A percentile compares a stretch with the other conserved stretches of the same genome.
Conservation (phyloP, 2,329 filamentous ascomycete species). For the Pseudocercospora musae region DNA sequence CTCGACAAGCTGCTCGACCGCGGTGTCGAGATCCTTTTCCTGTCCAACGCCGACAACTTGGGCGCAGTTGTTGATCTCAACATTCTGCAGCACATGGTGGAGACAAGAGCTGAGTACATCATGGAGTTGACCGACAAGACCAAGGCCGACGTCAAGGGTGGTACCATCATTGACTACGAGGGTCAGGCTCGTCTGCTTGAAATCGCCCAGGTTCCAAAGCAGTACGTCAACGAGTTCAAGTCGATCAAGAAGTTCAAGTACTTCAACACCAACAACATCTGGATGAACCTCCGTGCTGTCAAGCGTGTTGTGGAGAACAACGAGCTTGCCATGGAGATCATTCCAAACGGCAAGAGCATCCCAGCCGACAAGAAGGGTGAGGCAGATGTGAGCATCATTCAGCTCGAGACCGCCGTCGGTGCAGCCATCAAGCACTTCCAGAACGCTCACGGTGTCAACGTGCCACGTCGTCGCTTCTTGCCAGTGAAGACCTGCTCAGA, state of each 20-base stretch:
- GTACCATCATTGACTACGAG: constrained; percentile 99
- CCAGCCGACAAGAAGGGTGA: constrained; percentile 99
- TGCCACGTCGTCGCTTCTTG: constrained; percentile 94
- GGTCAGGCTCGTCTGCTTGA: constrained; percentile 94
- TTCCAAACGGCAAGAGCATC: constrained; percentile 98
- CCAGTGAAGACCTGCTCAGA: constrained; percentile 99
- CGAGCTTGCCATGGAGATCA: constrained; percentile 99
- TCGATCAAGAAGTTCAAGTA: constrained; percentile 99
- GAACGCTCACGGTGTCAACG: constrained; percentile 98
- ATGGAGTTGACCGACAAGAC: constrained; percentile 99
- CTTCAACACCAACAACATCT: constrained; percentile 99
- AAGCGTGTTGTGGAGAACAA: constrained; percentile 99
- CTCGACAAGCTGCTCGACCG: constrained; percentile 94
- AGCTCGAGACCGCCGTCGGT: constrained; percentile 97
- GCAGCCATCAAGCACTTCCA: constrained; percentile 98
- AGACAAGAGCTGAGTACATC: constrained; percentile 96
- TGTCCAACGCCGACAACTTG: constrained; percentile 98
- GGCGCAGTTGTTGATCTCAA: constrained; percentile 96
- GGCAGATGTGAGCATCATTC: constrained; percentile 93
- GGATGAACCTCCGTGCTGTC: constrained; percentile 95
- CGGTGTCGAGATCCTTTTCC: constrained; percentile 95
- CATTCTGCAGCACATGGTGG: constrained; percentile 98
- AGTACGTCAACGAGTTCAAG: constrained; percentile 99
- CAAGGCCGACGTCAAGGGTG: constrained; percentile 99
- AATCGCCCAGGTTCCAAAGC: constrained; percentile 98